Base-by-base conservation (phyloP, 2,329 filamentous ascomycete species). In the Verticillium tricorpus region DNA sequence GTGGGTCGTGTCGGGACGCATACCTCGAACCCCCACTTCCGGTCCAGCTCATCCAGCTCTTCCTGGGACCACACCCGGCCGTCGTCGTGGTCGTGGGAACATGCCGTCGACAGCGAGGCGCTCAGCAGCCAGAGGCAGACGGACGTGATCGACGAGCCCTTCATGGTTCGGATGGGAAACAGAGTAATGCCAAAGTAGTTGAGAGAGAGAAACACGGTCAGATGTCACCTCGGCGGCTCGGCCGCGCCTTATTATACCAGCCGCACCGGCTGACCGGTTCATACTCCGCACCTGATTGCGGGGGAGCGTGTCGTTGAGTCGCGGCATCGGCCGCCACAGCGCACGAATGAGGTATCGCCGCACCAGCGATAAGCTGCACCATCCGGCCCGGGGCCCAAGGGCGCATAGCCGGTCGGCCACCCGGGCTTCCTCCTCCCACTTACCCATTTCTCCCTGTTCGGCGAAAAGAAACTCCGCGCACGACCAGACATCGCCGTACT, bases 1-100 rank as follows among this genome's bases (percentile, higher is more conserved):
- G 8, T 12, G 8, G 8, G 9, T 50, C 7, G 25, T 50, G 8
- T 22, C 45, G 7, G 8, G 45, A 4, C 9, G 40, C 60, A 69
- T 70, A 85, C 84, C 74, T 86, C 84, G 56, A 76, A 76, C 2
- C 82, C 82, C 84, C 84, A 86, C 78, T 85, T 85, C 57, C 73
- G 73, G 69, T 86, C 79, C 54, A 86, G 72, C 67, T 84, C 82
- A 17, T 79, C 79, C 28, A 82, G 71, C 62, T 82, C 77, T 65
- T 84, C 82, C 63, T 78, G 76, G 22, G 76, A 77, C 76, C 80
- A 85, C 59, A 79, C 74, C 65, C 76, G 76, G 62, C 74, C 73
- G 63, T 76, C 71, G 64, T 77, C 66, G 60, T 68, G 67, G 67
- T 74, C 66, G 56, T 71, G 69, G 45, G 71, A 67, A 64, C 73